Evolutionary conservation across 805 yeast species (phyloP), one percentile per base, ranked within the genome.

Genomic region (Candida chauliodis): DNA sequence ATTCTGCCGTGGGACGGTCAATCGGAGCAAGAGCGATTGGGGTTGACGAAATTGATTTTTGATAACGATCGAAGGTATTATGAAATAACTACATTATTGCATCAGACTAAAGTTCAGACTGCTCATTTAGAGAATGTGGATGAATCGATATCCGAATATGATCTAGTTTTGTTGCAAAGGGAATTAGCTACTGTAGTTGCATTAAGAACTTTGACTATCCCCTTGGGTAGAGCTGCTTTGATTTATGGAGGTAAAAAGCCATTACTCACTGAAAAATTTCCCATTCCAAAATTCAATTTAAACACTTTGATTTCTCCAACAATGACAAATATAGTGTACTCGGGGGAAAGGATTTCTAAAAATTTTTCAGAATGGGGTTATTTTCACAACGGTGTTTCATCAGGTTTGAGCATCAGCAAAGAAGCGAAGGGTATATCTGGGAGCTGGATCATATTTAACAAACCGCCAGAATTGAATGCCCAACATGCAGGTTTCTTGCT

Each of bases 401-500:
- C 91, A 1, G 99, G 96, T 0, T 61, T 93, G 35, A 79, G 82
- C 39, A 78, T 91, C 6, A 78, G 91, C 4, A 71, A 69, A 38
- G 77, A 75, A 33, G 78, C 88, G 0, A 72, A 74, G 28, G 88
- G 86, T 7, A 78, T 87, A 7, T 73, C 78, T 7, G 96, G 97
- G 1, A 80, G 95, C 49, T 91, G 98, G 98, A 84, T 91, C 25
- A 83, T 84, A 1, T 88, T 85, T 55, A 87, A 87, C 49, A 83
- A 81, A 48, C 96, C 96, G 0, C 72, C 74, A 1, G 71, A 64
- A 4, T 56, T 84, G 22, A 79, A 78, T 48, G 75, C 95, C 0
- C 90, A 86, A 44, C 96, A 90, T 65, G 97, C 96, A 16, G 99
- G 99, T 0, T 89, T 93, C 49, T 60, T 93, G n/a, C 61, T 88